Conservation (phyloP, 768 basidiomycete species). For the Boletales sp. region DNA sequence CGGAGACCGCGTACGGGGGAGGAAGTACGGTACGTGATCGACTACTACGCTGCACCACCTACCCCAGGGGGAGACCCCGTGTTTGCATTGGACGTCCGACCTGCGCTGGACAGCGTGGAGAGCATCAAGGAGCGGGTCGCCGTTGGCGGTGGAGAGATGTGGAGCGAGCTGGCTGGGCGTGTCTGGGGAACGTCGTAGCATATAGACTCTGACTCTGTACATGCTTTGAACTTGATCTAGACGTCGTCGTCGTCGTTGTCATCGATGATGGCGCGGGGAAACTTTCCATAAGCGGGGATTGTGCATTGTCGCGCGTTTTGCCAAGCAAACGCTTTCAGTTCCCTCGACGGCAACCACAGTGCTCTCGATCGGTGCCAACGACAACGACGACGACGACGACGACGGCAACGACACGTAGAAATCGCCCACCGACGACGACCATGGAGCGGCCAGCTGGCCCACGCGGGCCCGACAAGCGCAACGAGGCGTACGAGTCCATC, state of each 20-base stretch:
- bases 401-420: conserved; percentile 3
- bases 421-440: conserved; percentile 2
- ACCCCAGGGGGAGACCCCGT: conserved; percentile 90
- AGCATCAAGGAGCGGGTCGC: conserved; percentile 73
- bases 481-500: conserved; percentile 82
- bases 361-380: conserved; percentile 5
- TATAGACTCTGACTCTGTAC: too few species aligned
- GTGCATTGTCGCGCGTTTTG: conserved; percentile 11
- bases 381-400: conserved; percentile 2
- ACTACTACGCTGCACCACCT: conserved; percentile 94
- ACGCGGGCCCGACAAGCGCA: conserved; percentile 63
- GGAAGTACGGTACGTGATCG: conserved; percentile 94
- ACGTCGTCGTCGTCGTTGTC: neutral
- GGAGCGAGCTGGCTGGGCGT: conserved; percentile 41
- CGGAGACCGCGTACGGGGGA: conserved; percentile 74
- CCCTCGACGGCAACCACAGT: conserved; percentile 1
- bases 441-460: conserved; percentile 62
- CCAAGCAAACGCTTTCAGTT: conserved; percentile 1
- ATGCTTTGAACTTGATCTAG: neutral
- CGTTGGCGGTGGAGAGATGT: conserved; percentile 65
- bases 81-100: conserved; percentile 92
- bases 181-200: conserved; percentile 19
- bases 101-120: conserved; percentile 82
- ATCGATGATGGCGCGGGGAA: conserved; percentile 6
- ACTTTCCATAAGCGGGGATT: neutral